Percentiles rank a stretch among this genome's conserved stretches.
phyloP scores from a whole-genome alignment of 257 asterid species.

The Capsicum chinense region DNA sequence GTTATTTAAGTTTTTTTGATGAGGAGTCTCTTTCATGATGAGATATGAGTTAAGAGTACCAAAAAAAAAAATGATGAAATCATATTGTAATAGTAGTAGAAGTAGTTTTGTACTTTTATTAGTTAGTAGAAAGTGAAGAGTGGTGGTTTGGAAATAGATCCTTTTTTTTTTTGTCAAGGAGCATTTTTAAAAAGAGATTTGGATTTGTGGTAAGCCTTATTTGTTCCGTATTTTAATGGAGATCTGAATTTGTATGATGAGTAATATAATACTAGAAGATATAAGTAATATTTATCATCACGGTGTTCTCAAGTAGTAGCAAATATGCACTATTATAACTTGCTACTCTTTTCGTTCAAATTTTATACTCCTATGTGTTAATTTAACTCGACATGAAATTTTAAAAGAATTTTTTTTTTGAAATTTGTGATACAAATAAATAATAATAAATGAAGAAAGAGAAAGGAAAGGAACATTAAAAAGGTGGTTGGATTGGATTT shows the following conservation, averaged over 20 bases:
- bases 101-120: neutral
- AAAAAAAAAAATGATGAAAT: constrained; percentile 3
- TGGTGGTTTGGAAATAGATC: neutral
- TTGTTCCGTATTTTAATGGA: neutral
- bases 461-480: constrained; percentile 49
- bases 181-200: neutral
- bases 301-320: too few species aligned
- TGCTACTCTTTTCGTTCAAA: too few species aligned
- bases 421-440: too few species aligned
- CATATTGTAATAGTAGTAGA: constrained; percentile 18
- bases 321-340: too few species aligned
- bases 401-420: too few species aligned
- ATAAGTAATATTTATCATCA: too few species aligned
- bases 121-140: neutral
- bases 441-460: constrained; percentile 23
- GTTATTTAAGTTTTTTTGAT: neutral
- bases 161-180: neutral
- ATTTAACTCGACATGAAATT: too few species aligned
- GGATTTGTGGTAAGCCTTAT: neutral
- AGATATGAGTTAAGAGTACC: neutral
- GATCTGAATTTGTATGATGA: too few species aligned
- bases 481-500: constrained; percentile 88
- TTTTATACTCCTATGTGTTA: too few species aligned
- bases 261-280: too few species aligned
- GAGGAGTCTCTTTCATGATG: neutral